Evolutionary conservation across 148 eudicot species (phyloP), one percentile per base, ranked within the genome.

Genomic region (Oxyria digyna): DNA sequence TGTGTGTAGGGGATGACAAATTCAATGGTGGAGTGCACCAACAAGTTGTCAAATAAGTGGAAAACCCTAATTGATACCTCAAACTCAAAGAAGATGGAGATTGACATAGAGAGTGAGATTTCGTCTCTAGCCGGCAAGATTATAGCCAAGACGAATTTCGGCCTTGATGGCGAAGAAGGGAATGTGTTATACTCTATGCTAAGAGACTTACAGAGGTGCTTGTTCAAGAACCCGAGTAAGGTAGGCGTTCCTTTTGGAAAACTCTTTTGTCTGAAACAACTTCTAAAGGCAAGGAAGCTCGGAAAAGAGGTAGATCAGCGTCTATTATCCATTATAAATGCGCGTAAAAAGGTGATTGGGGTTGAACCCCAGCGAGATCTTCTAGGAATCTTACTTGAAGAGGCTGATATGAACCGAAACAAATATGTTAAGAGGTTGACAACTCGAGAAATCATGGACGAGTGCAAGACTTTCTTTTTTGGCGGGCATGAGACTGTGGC

Each of bases 201-300:
- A 63, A 74, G 91, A 54, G 85, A 80, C 54, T 76, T 88, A 84
- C 99, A 95, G 50, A 68, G 74, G 27, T 81, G 77, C 14, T 77
- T 91, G 8, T 95, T 95, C 78, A 85, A 91, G 17, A 79, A 88
- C 38, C 81, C 77, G 11, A 89, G 94, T 13, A 84, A 76, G 46
- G 94, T 91, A 0, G 99, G 99, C 15, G 96, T 95, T 0, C 99
- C 99, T 1, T 88, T 78, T 7, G 84, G 94, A 42, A 80, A 85
- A 48, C 69, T 82, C 63, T 40, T 88, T 62, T 71, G 62, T 70
- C 74, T 83, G 42, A 75, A 72, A 9, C 74, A 81, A 72, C 79
- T 79, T 79, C 69, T 85, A 66, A 84, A 84, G 62, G 96, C 96
- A 6, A 78, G 62, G 42, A 83, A 48, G 31, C 79, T 91, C 15